Percentiles rank a stretch among this genome's conserved stretches.
Conservation (phyloP, 2,329 filamentous ascomycete species). For the Stenocarpella maydis region DNA sequence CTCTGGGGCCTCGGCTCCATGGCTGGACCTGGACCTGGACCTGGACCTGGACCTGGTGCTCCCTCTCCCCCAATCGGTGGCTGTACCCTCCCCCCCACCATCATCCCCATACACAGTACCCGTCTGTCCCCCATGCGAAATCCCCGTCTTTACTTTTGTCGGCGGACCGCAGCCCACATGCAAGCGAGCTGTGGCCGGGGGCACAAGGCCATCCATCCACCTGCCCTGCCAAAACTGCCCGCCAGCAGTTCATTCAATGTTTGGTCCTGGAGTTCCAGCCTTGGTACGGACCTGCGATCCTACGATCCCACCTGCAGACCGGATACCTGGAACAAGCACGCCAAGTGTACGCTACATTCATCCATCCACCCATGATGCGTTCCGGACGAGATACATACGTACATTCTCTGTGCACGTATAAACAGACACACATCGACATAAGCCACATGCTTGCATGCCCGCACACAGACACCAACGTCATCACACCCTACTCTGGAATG, state of each 20-base stretch:
- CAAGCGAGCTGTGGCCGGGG: conserved; percentile 11
- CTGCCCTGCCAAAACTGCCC: not conserved
- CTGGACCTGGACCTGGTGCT: not conserved
- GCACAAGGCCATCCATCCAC: conserved; percentile 8
- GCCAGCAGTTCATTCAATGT: conserved; percentile 15
- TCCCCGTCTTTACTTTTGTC: conserved; percentile 23
- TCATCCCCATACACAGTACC: not conserved
- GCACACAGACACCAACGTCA: conserved; percentile 8
- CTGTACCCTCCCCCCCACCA: conserved; percentile 7
- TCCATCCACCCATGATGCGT: not conserved
- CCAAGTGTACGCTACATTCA: not conserved
- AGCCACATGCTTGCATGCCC: not conserved
- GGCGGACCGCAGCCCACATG: conserved; percentile 24
- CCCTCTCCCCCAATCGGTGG: conserved; percentile 4
- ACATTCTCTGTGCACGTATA: not conserved
- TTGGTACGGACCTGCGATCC: conserved; percentile 19
- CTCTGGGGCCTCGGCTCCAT: conserved; percentile 18
- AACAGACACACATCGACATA: not conserved
- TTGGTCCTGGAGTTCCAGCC: conserved; percentile 1
- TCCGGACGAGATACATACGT: not conserved
- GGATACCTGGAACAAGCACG: conserved; percentile 15
- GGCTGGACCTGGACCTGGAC: conserved; percentile 10
- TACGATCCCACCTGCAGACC: conserved; percentile 22
- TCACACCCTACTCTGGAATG: conserved; percentile 24
- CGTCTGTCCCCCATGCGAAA: not conserved